phyloP scores from a whole-genome alignment of 768 basidiomycete species.

The Boletales sp. region DNA sequence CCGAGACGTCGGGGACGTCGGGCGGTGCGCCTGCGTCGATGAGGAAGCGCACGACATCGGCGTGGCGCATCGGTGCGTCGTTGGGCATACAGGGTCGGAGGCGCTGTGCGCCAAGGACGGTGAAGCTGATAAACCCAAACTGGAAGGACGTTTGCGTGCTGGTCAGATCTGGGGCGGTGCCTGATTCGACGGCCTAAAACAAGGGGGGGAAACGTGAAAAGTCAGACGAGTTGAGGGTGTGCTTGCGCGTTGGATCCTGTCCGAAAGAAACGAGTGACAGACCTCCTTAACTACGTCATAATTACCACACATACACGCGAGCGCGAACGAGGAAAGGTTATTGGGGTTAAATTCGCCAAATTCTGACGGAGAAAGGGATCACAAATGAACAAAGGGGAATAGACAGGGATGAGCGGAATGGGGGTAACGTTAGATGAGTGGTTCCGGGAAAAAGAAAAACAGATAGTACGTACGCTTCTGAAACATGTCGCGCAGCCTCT shows the following conservation, averaged over 20 bases:
- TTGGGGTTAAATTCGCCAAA: constrained; percentile 14
- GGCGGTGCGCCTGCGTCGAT: constrained; percentile 39
- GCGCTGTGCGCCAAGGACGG: constrained; percentile 41
- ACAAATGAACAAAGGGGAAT: background rate
- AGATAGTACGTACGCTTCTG: constrained; percentile 17
- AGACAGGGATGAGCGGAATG: too few relatives aligned
- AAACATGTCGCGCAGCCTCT: constrained; percentile 29
- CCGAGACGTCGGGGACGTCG: constrained; percentile 43
- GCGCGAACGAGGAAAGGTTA: constrained; percentile 21
- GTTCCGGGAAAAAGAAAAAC: background rate
- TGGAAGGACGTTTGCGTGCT: constrained; percentile 42
- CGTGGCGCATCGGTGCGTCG: constrained; percentile 18
- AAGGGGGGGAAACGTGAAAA: background rate
- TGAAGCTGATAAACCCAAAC: constrained; percentile 40
- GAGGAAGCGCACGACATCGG: constrained; percentile 39
- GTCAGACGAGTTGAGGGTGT: background rate
- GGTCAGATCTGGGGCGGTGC: constrained; percentile 35
- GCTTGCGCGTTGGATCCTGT: background rate
- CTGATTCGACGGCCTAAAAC: constrained; percentile 21
- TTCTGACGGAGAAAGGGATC: constrained; percentile 5
- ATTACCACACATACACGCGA: constrained; percentile 23
- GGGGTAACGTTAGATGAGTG: background rate
- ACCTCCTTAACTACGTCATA: constrained; percentile 21
- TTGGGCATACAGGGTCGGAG: constrained; percentile 15
- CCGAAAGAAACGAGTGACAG: background rate